Evolutionary conservation across 768 basidiomycete genomes (phyloP), one percentile per base, ranked within the genome.

Genomic region (Mycena vulgaris): DNA sequence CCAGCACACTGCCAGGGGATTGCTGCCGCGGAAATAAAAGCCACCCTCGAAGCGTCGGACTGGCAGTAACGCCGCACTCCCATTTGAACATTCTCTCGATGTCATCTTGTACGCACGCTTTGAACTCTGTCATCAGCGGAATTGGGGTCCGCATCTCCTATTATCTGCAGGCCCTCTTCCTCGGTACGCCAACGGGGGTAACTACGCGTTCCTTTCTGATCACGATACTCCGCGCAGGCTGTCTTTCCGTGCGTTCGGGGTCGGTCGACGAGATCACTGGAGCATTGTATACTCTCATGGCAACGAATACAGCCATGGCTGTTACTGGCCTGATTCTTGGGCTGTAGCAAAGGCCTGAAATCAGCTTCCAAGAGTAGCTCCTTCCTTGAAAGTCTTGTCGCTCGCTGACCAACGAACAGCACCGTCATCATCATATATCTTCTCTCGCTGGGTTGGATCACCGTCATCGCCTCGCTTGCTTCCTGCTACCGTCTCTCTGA

Each of bases 271-370:
- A 57, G 31, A 65, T 65, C 16, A 2, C 53, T 19, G 63, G 63
- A 48, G 63, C 53, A 8, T 28, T 65, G 63, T 65, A 65, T 23
- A 65, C 55, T 48, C 53, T 65, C 3, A 65, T 65, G 63, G 63
- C 63, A 23, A 65, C 63, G 2, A 65, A 65, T 23, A 42, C 30
- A 17, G 63, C 63, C 23, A 65, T 65, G 63, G 63, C 63, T 7
- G 63, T 65, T 11, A 65, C 63, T 42, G 52, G 63, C 10, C 52
- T 64, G 28, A 64, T 64, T 2, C 52, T 64, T 8, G 63, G 63
- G 52, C 33, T 66, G 25, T 58, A 66, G 35, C 35, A 25, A 5
- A 1, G 11, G 7, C 64, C 64, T 25, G 64, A 66, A 11, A 66
- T 66, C 2, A 66, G 45, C 11, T 58, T 66, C 10, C 55, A 66